phyloP scores from a whole-genome alignment of 108 stramenopile species.

The Nitzschia putrida region DNA sequence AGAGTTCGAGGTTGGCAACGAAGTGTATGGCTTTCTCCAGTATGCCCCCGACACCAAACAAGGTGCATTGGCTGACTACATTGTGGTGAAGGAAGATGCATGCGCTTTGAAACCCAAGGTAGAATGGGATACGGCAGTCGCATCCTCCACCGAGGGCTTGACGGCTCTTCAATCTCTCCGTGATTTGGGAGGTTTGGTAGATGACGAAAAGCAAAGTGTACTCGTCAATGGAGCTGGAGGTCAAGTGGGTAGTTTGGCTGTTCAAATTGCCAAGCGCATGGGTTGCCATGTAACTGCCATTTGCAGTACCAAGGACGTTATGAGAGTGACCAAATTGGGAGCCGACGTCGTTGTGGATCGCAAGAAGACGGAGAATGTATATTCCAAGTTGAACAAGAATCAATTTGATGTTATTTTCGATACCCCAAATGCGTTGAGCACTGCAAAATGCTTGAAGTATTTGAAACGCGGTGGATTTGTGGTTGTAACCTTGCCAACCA shows the following conservation, averaged over 20 bases:
- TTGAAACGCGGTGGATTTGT: constrained; percentile 20
- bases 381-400: not conserved
- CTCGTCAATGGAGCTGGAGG: constrained; percentile 44
- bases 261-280: constrained; percentile 36
- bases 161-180: constrained; percentile 40
- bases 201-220: constrained; percentile 15
- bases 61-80: constrained; percentile 38
- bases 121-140: constrained; percentile 17
- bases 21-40: constrained; percentile 40
- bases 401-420: constrained; percentile 40
- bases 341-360: constrained; percentile 42
- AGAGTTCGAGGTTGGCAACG: constrained; percentile 6
- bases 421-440: constrained; percentile 5
- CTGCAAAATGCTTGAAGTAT: not conserved
- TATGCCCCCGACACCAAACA: constrained; percentile 31
- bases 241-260: constrained; percentile 41
- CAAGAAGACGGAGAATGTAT: not conserved
- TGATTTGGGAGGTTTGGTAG: constrained; percentile 21
- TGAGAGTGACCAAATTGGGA: constrained; percentile 11
- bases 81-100: constrained; percentile 21
- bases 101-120: constrained; percentile 24
- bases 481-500: constrained; percentile 23
- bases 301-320: constrained; percentile 43
- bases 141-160: constrained; percentile 28
- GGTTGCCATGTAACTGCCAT: constrained; percentile 38